Base-by-base conservation (phyloP, 2,329 filamentous ascomycete genomes). In the Lasiodiplodia citricola region DNA sequence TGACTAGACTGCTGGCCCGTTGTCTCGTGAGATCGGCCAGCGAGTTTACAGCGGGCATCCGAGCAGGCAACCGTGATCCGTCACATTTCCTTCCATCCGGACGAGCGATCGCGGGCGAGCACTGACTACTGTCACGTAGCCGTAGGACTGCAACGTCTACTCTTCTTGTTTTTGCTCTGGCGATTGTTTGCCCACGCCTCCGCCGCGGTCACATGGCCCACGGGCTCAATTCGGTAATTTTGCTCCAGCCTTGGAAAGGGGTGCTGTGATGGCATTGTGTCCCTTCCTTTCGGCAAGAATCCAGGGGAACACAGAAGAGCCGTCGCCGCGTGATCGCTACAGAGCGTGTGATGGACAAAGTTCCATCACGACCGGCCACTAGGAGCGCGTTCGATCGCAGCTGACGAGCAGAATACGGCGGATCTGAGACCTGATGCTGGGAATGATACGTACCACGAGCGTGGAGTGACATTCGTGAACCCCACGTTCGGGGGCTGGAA, bases 381-480 rank as follows among this genome's bases (percentile, higher is more conserved):
- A 57, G 21, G 21, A 50, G 41, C 58, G n/a, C 16, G 41, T 28
- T 41, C 25, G 25, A 41, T 25, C 28, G 41, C 60, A 52, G 60
- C 60, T 64, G 60, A 64, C 23, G 47, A 64, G 47, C 51, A 50
- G 44, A 16, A 28, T 28, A n/a, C 28, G 54, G 54, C 28, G 28
- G 44, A 31, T 50, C 41, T 64, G 44, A 64, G 44, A 52, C 60
- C 60, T 64, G 44, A 64, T 21, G 44, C 38, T 64, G 60, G 31
- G 16, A 52, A 44, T 41, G 41, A 21, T 64, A 52, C 58, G 60
- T 64, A 52, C 44, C 60, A 64, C 47, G 60, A 52, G 47, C 44
- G 44, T 64, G 47, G 60, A 52, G 60, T 64, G 60, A 64, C 47
- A 64, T 64, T 64, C n/a, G 47, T 52, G 60, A 52, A 52, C 57